Percentiles rank a stretch among this genome's conserved stretches.
phyloP scores from a whole-genome alignment of 768 basidiomycete genomes.

The Tubosaeta sp. region DNA sequence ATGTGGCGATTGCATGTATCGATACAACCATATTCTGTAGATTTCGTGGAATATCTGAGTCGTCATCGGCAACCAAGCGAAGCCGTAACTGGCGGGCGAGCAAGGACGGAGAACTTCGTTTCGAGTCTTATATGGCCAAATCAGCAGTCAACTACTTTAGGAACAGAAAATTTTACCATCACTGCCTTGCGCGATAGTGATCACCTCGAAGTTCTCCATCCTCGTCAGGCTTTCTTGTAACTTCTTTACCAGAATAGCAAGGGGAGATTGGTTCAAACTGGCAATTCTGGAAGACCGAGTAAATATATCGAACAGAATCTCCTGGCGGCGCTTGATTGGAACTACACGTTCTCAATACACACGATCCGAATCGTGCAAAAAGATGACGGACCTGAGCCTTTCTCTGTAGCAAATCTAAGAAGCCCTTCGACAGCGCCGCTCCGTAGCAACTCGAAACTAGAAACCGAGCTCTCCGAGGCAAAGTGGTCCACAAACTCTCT shows the following conservation, averaged over 20 bases:
- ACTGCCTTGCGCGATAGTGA: slow-evolving; percentile 76
- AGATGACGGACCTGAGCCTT: slow-evolving; percentile 31
- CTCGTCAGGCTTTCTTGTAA: slow-evolving; percentile 92
- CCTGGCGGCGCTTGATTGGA: slow-evolving; percentile 58
- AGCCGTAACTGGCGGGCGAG: slow-evolving; percentile 91
- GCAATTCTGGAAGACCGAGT: slow-evolving; percentile 47
- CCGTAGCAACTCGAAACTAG: slow-evolving; percentile 93
- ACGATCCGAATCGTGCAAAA: neutral
- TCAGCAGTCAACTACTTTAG: slow-evolving; percentile 6
- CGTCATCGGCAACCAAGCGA: slow-evolving; percentile 84
- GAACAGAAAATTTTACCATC: slow-evolving; percentile 51
- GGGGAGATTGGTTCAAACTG: slow-evolving; percentile 48
- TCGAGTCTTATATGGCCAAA: slow-evolving; percentile 55
- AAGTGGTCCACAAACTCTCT: slow-evolving; percentile 80
- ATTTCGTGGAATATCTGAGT: slow-evolving; percentile 81
- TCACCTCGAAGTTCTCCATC: slow-evolving; percentile 94
- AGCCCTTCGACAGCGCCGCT: slow-evolving; percentile 90
- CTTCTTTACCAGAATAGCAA: slow-evolving; percentile 86
- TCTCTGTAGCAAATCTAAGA: slow-evolving; percentile 75
- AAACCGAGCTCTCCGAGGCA: slow-evolving; percentile 72
- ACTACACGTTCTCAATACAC: slow-evolving; percentile 42
- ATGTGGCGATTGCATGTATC: slow-evolving; percentile 96
- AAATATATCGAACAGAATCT: slow-evolving; percentile 78
- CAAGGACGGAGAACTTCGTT: slow-evolving; percentile 84
- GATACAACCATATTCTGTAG: slow-evolving; percentile 91